Evolutionary conservation across 441 rosid genomes (phyloP).

Genomic region (Populus hybrid): DNA sequence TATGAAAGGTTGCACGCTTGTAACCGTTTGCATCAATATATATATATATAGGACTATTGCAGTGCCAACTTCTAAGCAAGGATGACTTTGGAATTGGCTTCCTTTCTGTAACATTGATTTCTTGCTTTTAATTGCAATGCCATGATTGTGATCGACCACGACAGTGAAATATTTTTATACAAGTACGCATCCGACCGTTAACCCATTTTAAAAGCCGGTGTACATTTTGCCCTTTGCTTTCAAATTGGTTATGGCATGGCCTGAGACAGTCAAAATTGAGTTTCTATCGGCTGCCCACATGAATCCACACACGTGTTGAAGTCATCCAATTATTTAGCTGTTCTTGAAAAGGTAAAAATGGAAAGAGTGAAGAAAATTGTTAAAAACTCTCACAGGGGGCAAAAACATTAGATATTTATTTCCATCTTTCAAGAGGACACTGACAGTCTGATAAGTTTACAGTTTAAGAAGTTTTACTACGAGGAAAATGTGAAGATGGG

Average conservation of each 20-base stretch:
- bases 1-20: background rate
- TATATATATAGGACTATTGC: background rate
- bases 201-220: background rate
- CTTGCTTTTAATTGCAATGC: background rate
- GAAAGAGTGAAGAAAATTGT: no score
- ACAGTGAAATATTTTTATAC: background rate
- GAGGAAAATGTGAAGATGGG: background rate
- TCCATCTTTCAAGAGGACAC: no score
- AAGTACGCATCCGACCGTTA: background rate
- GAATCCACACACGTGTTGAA: no score
- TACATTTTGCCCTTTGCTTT: background rate
- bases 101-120: background rate
- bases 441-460: background rate
- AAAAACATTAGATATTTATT: no score
- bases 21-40: background rate
- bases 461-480: background rate
- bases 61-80: background rate
- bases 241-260: background rate
- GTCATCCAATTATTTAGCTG: no score
- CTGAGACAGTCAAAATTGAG: background rate
- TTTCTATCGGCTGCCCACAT: no score
- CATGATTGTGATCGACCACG: no score
- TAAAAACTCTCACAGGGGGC: no score
- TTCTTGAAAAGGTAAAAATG: no score
- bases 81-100: background rate